Percentiles rank a stretch among this genome's conserved stretches.
Evolutionary conservation across 23 red algal species (phyloP).

Genomic region (Cyanidium caldarium): DNA sequence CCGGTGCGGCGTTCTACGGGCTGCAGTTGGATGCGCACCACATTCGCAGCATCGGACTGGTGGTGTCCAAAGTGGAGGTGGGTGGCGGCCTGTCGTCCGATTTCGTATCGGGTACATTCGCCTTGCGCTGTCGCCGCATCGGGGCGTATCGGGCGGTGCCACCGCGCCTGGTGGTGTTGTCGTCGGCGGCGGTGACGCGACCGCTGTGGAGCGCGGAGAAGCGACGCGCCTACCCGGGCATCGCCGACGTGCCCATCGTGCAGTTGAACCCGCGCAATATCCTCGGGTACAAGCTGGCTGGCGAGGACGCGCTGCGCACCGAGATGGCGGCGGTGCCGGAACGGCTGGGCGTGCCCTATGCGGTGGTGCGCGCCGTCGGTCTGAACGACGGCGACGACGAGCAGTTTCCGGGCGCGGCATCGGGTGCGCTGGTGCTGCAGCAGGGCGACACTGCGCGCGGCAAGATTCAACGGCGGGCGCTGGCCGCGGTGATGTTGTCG

Average conservation of each 20-base stretch:
- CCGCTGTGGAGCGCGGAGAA: conserved; percentile 19
- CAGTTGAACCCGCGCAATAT: conserved; percentile 32
- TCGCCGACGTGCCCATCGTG: conserved; percentile 38
- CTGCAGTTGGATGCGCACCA: conserved; percentile 1
- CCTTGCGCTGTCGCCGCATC: conserved; percentile 14
- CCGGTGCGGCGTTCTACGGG: not conserved
- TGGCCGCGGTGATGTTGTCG: conserved; percentile 14
- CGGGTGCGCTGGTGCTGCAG: conserved; percentile 2
- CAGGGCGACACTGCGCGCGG: conserved; percentile 35
- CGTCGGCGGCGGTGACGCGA: conserved; percentile 41
- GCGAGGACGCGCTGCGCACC: conserved; percentile 26
- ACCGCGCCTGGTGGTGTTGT: conserved; percentile 21
- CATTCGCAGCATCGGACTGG: not conserved
- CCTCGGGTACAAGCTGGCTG: conserved; percentile 19
- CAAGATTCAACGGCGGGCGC: conserved; percentile 8
- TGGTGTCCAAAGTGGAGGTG: conserved; percentile 17
- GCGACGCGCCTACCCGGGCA: conserved; percentile 4
- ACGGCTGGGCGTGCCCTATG: conserved; percentile 17
- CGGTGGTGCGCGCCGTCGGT: conserved; percentile 23
- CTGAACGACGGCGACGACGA: conserved; percentile 18
- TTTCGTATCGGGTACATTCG: conserved; percentile 14
- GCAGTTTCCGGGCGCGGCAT: conserved; percentile 2
- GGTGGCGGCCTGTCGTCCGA: conserved; percentile 9
- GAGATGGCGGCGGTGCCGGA: not conserved
- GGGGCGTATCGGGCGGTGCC: conserved; percentile 8